A percentile compares a stretch with the other conserved stretches of the same genome.
These are phyloP conservation scores for Podosphaera leucotricha DNA, from an alignment of 2,329 filamentous ascomycete species.

Conservation along the genomic window DNA sequence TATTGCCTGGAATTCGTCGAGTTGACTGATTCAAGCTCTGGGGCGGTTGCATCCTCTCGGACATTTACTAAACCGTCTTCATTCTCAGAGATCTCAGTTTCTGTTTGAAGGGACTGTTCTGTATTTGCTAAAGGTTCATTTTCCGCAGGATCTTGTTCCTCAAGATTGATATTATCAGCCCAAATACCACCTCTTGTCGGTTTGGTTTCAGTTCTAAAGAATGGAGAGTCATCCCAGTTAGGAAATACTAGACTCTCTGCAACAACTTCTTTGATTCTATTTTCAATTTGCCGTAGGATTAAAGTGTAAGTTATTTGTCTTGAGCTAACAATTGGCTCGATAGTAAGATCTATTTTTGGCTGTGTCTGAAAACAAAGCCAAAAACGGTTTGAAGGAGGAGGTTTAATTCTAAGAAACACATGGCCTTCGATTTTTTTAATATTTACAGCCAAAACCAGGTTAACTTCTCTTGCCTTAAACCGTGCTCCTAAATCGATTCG, in stretches of 20 bases:
- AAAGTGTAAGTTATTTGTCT: slow-evolving; percentile 88
- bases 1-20: slow-evolving; percentile 2
- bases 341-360: slow-evolving; percentile 81
- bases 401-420: slow-evolving; percentile 66
- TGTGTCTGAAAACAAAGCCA: slow-evolving; percentile 91
- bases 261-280: slow-evolving; percentile 78
- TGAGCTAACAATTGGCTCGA: slow-evolving; percentile 86
- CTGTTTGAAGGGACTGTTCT: slow-evolving; percentile 18
- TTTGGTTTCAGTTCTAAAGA: slow-evolving; percentile 60
- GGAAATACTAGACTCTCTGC: slow-evolving; percentile 78
- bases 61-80: slow-evolving; percentile 15
- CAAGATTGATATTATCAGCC: slow-evolving; percentile 20
- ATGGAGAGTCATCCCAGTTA: slow-evolving; percentile 91
- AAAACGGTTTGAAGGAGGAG: slow-evolving; percentile 82
- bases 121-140: slow-evolving; percentile 18
- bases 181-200: slow-evolving; percentile 70
- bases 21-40: slow-evolving; percentile 17
- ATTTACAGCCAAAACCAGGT: slow-evolving; percentile 66
- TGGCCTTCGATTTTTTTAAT: slow-evolving; percentile 73
- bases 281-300: slow-evolving; percentile 83
- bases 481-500: slow-evolving; percentile 72
- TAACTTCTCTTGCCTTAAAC: slow-evolving; percentile 78
- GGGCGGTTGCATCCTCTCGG: slow-evolving; percentile 16
- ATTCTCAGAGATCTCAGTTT: slow-evolving; percentile 24
- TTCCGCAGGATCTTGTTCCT: slow-evolving; percentile 17